Conservation (phyloP, 257 asterid species). For the Solanum boliviense region DNA sequence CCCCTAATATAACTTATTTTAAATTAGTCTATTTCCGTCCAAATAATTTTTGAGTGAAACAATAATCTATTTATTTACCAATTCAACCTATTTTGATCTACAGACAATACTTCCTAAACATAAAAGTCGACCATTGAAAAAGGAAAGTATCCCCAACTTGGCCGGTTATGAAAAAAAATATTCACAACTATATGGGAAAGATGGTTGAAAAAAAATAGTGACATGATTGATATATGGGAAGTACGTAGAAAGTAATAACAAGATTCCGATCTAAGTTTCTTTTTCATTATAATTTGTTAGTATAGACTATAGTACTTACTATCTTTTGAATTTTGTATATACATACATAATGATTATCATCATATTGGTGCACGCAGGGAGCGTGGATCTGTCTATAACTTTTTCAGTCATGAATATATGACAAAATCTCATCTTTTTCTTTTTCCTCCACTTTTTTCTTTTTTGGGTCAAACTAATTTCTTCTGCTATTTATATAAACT, state of each 20-base stretch:
- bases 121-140: no score
- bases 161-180: background rate
- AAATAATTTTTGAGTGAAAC: background rate
- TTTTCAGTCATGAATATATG: background rate
- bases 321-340: background rate
- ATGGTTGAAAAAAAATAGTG: background rate
- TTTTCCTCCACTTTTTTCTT: background rate
- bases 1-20: background rate
- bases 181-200: background rate
- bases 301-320: background rate
- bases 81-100: background rate
- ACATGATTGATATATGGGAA: background rate
- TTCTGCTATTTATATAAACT: background rate
- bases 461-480: background rate
- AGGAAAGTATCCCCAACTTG: background rate
- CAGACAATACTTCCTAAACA: no score
- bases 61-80: background rate
- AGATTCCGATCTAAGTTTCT: background rate
- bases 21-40: background rate
- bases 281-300: background rate
- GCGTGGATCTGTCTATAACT: slow-evolving; percentile 1
- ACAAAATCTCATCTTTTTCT: background rate
- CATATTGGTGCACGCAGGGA: slow-evolving; percentile 5
- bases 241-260: background rate
- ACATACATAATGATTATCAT: background rate